These are phyloP conservation scores for Mycena galericulata DNA, from an alignment of 768 basidiomycete genomes.

Conservation along the genomic window DNA sequence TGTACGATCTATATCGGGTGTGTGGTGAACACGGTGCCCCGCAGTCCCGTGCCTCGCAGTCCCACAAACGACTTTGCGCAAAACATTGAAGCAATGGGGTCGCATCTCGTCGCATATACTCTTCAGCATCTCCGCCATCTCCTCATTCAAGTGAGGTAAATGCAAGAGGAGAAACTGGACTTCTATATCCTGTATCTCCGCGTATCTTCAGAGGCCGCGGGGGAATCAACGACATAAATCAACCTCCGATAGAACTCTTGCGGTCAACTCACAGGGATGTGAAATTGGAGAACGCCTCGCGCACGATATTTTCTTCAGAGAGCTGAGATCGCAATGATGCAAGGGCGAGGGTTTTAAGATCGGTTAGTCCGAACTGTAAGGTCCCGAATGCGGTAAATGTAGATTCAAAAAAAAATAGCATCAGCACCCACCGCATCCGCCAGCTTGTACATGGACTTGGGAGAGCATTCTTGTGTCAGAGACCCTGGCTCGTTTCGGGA, in stretches of 20 bases:
- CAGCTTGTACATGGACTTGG: constrained; percentile 32
- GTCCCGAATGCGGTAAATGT: neutral
- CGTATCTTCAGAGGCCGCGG: neutral
- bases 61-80: constrained; percentile 4
- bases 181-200: constrained; percentile 16
- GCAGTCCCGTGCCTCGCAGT: no score
- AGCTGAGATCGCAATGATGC: constrained; percentile 18
- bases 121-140: neutral
- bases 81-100: constrained; percentile 7
- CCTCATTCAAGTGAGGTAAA: neutral
- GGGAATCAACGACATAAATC: neutral
- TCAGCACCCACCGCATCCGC: constrained; percentile 5
- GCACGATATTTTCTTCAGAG: constrained; percentile 7
- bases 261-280: constrained; percentile 18
- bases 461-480: constrained; percentile 2
- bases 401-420: no score
- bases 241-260: no score
- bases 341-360: constrained; percentile 12
- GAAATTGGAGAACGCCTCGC: constrained; percentile 24
- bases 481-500: no score
- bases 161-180: constrained; percentile 1
- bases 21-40: no score
- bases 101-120: neutral
- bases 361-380: constrained; percentile 14
- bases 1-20: no score